Evolutionary conservation across 2,329 filamentous ascomycete genomes (phyloP).

Genomic region (Lasiodiplodia citricola): DNA sequence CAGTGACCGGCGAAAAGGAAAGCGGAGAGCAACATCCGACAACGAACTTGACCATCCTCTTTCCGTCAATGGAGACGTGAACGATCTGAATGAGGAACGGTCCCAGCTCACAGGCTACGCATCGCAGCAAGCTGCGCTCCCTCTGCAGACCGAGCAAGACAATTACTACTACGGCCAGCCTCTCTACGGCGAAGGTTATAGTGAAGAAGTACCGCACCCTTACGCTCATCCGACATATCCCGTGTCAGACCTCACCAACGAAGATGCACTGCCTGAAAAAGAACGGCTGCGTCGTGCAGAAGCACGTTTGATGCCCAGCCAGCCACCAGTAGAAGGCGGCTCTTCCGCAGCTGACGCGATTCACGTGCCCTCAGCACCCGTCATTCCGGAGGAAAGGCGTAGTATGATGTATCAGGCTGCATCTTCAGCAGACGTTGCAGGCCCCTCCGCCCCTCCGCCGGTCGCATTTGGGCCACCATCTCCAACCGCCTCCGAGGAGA

Average conservation of each 20-base stretch:
- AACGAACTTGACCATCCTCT: conserved; percentile 24
- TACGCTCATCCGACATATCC: conserved; percentile 23
- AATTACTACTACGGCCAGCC: conserved; percentile 36
- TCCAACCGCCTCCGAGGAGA: background rate
- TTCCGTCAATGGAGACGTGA: background rate
- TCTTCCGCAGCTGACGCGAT: conserved; percentile 47
- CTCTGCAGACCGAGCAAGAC: conserved; percentile 24
- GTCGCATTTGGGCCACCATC: background rate
- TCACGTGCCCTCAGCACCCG: conserved; percentile 43
- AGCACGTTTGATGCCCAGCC: conserved; percentile 78
- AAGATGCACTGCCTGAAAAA: conserved; percentile 77
- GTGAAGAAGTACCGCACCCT: conserved; percentile 27
- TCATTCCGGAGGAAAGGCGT: conserved; percentile 27
- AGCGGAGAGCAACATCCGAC: conserved; percentile 42
- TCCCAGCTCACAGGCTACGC: background rate
- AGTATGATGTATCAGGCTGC: background rate
- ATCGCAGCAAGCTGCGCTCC: background rate
- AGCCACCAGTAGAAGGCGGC: conserved; percentile 62
- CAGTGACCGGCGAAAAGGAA: conserved; percentile 61
- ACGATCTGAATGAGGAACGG: conserved; percentile 28
- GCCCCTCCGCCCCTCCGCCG: conserved; percentile 11
- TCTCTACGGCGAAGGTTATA: conserved; percentile 19
- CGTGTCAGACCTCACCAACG: conserved; percentile 35
- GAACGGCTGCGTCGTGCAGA: conserved; percentile 79
- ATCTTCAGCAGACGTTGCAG: background rate